Evolutionary conservation across 31 red algal species (phyloP), one percentile per base, ranked within the genome.

Genomic region (Pterothamnion heteromorphum): DNA sequence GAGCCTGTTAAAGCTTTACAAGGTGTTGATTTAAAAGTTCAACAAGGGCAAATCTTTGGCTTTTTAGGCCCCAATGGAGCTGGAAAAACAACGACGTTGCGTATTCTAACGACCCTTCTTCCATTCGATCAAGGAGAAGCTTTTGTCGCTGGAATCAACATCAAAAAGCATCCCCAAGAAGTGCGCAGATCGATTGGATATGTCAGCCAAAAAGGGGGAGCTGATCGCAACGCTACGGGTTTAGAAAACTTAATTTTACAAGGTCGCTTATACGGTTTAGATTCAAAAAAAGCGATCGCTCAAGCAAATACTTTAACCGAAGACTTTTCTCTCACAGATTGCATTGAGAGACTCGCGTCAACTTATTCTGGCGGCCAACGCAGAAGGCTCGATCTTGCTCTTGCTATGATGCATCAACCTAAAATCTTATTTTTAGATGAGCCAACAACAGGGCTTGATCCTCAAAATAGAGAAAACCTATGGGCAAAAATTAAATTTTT

Each of bases 371-470:
- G 96, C 21, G 98, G 98, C 21, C 89, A 97, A 26, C 44, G 89
- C 33, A 92, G 96, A 27, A 94, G 98, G 33, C 83, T 99, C 38
- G 98, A 99, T 90, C 87, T 99, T 76, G 98, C 98, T 28, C 91
- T 97, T 31, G 95, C 95, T 0, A 34, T 99, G 34, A 74, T 99
- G 35, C 94, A 96, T 72, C 74, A 95, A 26, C 98, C 98, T 3
- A 80, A 92, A 0, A 84, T 99, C 26, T 86, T 99, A 43, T 91
- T 99, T 80, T 94, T 99, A 36, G 98, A 99, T 83, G 98, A 99
- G 36, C 98, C 98, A 4, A 99, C 93, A 24, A 93, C 93, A 0
- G 98, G 96, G 0, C 86, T 99, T n/a, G 98, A 99, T 80, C 57
- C 94, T 37, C 91, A 90, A 24, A 92, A 87, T 20, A 95, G 98